These are phyloP conservation scores for Talaromyces sp. DNA, from an alignment of 2,329 filamentous ascomycete genomes.

Conservation along the genomic window DNA sequence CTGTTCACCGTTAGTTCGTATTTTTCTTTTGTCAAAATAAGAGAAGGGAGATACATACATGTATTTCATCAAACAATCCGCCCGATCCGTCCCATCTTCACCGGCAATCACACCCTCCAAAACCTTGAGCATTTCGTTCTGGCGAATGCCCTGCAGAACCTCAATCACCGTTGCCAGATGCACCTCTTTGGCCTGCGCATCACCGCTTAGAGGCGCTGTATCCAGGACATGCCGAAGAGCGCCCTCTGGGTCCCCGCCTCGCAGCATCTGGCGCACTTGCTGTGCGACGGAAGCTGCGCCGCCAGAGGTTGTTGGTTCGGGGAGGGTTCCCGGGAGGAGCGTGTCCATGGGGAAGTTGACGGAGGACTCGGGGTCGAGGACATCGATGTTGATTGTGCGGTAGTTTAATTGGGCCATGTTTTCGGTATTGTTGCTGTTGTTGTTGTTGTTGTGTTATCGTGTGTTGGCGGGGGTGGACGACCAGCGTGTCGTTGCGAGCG, in stretches of 20 bases:
- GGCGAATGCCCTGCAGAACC: constrained; percentile 92
- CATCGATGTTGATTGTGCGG: constrained; percentile 92
- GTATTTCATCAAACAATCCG: constrained; percentile 97
- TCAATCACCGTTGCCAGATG: constrained; percentile 86
- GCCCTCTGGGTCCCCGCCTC: constrained; percentile 81
- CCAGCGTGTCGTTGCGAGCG: not conserved
- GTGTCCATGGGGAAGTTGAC: constrained; percentile 86
- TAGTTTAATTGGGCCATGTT: constrained; percentile 52
- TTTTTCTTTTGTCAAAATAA: too few species aligned
- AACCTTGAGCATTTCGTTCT: constrained; percentile 89
- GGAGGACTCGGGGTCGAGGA: constrained; percentile 81
- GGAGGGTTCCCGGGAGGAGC: constrained; percentile 66
- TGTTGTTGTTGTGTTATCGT: not conserved
- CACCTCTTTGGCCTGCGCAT: constrained; percentile 62
- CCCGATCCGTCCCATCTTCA: constrained; percentile 73
- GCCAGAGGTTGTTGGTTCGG: constrained; percentile 65
- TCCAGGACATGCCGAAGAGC: constrained; percentile 80
- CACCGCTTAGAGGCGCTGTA: constrained; percentile 65
- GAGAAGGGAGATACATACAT: constrained; percentile 55
- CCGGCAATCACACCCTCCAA: constrained; percentile 74
- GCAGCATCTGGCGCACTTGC: constrained; percentile 81
- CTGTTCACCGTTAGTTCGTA: constrained; percentile 45
- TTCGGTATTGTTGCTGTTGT: not conserved
- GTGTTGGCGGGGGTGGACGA: not conserved
- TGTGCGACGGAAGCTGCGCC: constrained; percentile 72